Percentiles rank a stretch among this genome's conserved stretches.
Conservation (phyloP, 805 yeast species). For the Kuraishia piskuri region DNA sequence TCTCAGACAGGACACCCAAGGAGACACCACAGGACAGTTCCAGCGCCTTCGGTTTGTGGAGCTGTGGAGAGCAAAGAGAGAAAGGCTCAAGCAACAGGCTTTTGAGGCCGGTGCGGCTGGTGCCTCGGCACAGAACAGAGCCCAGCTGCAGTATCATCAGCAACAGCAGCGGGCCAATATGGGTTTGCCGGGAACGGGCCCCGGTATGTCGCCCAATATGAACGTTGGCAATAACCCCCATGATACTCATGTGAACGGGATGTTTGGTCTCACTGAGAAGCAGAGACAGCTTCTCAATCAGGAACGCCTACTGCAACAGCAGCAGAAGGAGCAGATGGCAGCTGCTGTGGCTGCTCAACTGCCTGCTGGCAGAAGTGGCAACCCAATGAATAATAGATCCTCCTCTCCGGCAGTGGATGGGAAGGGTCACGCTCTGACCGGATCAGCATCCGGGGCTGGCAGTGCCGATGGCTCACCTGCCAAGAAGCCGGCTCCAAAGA, state of each 20-base stretch:
- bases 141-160: constrained; percentile 10
- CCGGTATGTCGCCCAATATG: not conserved
- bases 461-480: not conserved
- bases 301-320: constrained; percentile 18
- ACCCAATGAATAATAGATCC: not conserved
- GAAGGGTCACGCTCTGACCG: not conserved
- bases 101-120: constrained; percentile 9
- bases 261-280: constrained; percentile 18
- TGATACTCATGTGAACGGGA: constrained; percentile 12
- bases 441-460: not conserved
- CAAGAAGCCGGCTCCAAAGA: constrained; percentile 6
- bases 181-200: constrained; percentile 1
- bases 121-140: not conserved
- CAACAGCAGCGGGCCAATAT: constrained; percentile 8
- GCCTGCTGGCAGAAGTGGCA: constrained; percentile 6
- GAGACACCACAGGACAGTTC: constrained; percentile 45
- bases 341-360: constrained; percentile 19
- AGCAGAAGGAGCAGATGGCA: constrained; percentile 24
- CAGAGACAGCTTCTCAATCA: constrained; percentile 19
- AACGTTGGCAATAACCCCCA: not conserved
- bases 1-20: constrained; percentile 24
- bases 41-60: constrained; percentile 84
- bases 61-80: constrained; percentile 67
- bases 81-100: constrained; percentile 38
- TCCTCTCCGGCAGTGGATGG: constrained; percentile 4